Base-by-base conservation (phyloP, 106 monocot genomes). In the Phalaenopsis equestris region DNA sequence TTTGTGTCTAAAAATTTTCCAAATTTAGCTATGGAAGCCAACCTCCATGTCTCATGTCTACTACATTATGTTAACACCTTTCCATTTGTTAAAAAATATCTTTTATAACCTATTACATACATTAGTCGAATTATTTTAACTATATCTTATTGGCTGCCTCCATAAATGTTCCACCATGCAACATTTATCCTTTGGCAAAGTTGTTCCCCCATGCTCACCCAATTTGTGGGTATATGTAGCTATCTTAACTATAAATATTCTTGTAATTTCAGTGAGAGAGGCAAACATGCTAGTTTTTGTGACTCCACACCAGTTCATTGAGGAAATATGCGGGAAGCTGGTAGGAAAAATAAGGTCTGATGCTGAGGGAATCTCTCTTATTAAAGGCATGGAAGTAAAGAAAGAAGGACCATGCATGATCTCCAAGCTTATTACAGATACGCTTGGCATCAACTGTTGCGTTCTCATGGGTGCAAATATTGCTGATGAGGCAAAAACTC, bases 381-480 rank as follows among this genome's bases (percentile, higher is more conserved):
- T 96, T 83, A 96, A 96, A 81, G 96, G 96, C 19, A 96, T 96
- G 96, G 91, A 96, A 76, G 87, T 96, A 49, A 96, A 93, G 84
- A 91, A 57, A 65, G 91, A 93, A 87, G 96, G 96, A 4, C 91
- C 96, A 42, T 88, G 91, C 88, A 85, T 96, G 90, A 91, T 96
- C 47, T 96, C 96, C 3, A 93, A 88, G 55, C 82, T 93, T 18
- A 93, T 96, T 41, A 83, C 83, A 39, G 88, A 93, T 17, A 89
- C 89, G 82, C 91, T 96, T 7, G 87, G 88, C 42, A 84, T 93
- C 80, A 88, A 88, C 65, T 96, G 96, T 55, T 91, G 96, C 77
- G 96, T 93, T 86, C 93, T 96, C 6, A 96, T 96, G 93, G 93
- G 96, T 36, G 96, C 93, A 61, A 96, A 93, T 73, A 96, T 96